phyloP scores from a whole-genome alignment of 2,329 filamentous ascomycete species.

The Botrytis sinoallii region DNA sequence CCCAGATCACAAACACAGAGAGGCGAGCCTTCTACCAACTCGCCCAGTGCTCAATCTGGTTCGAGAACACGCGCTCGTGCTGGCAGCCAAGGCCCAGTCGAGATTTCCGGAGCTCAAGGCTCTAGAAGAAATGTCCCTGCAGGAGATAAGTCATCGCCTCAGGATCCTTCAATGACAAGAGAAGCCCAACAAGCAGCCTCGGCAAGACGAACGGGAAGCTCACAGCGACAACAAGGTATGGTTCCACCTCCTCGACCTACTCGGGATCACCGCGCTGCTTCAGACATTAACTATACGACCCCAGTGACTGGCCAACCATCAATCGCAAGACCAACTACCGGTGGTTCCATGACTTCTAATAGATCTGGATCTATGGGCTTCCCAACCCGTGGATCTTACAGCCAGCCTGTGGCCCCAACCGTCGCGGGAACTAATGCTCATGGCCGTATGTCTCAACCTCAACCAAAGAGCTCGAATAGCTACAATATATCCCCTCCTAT shows the following conservation, averaged over 20 bases:
- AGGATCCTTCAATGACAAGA: slow-evolving; percentile 51
- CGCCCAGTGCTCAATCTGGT: slow-evolving; percentile 34
- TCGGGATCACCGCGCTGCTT: slow-evolving; percentile 52
- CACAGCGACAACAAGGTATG: slow-evolving; percentile 41
- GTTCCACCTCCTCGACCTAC: slow-evolving; percentile 46
- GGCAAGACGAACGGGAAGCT: slow-evolving; percentile 36
- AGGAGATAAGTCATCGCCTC: slow-evolving; percentile 58
- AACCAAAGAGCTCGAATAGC: slow-evolving; percentile 56
- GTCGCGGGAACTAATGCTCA: slow-evolving; percentile 87
- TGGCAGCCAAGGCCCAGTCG: slow-evolving; percentile 52
- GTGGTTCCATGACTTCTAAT: slow-evolving; percentile 71
- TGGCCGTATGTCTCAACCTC: slow-evolving; percentile 82
- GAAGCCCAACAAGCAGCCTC: slow-evolving; percentile 50
- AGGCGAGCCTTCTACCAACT: slow-evolving; percentile 40
- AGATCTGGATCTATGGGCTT: slow-evolving; percentile 51
- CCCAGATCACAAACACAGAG: slow-evolving; percentile 82
- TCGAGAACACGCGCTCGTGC: slow-evolving; percentile 53
- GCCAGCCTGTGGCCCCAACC: slow-evolving; percentile 81
- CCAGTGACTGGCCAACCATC: slow-evolving; percentile 41
- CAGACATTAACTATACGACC: slow-evolving; percentile 54
- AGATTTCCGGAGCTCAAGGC: slow-evolving; percentile 36
- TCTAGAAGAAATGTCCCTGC: slow-evolving; percentile 41
- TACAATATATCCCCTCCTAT: slow-evolving; percentile 71
- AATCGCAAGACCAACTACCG: slow-evolving; percentile 68
- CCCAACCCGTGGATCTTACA: slow-evolving; percentile 77